Evolutionary conservation across 2,329 filamentous ascomycete species (phyloP).

Genomic region (Fusarium torreyae): DNA sequence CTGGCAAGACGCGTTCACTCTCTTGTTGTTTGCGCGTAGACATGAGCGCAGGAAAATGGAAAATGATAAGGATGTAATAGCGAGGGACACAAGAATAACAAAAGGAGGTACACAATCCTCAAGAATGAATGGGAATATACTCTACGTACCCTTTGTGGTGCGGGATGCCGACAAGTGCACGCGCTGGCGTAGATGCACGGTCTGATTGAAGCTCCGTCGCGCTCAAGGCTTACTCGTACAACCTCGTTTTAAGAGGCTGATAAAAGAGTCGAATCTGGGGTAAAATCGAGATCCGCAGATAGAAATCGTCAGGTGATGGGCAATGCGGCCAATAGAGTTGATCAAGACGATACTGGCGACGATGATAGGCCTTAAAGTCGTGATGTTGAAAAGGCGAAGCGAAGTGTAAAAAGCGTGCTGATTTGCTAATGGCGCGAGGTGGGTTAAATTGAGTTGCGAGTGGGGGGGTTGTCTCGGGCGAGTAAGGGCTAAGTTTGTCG

Average conservation of each 20-base stretch:
- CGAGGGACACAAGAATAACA: neutral
- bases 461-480: conserved; percentile 52
- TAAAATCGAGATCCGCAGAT: conserved; percentile 54
- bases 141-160: conserved; percentile 50
- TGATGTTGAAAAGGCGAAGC: conserved; percentile 56
- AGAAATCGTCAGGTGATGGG: conserved; percentile 67
- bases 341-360: conserved; percentile 59
- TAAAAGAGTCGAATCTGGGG: conserved; percentile 46
- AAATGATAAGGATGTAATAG: neutral
- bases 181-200: conserved; percentile 40
- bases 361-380: conserved; percentile 68
- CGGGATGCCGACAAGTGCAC: conserved; percentile 32
- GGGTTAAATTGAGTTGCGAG: conserved; percentile 46
- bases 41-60: neutral
- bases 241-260: conserved; percentile 37
- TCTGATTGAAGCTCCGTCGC: conserved; percentile 32
- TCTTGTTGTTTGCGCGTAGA: conserved; percentile 2
- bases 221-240: conserved; percentile 42
- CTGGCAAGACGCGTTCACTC: conserved; percentile 29
- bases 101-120: neutral
- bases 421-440: conserved; percentile 62
- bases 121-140: conserved; percentile 13
- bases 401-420: conserved; percentile 61
- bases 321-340: conserved; percentile 63
- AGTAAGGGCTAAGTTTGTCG: conserved; percentile 46